Percentiles rank a stretch among this genome's conserved stretches.
Conservation (phyloP, 805 yeast species). For the Alloascoidea hylecoeti region DNA sequence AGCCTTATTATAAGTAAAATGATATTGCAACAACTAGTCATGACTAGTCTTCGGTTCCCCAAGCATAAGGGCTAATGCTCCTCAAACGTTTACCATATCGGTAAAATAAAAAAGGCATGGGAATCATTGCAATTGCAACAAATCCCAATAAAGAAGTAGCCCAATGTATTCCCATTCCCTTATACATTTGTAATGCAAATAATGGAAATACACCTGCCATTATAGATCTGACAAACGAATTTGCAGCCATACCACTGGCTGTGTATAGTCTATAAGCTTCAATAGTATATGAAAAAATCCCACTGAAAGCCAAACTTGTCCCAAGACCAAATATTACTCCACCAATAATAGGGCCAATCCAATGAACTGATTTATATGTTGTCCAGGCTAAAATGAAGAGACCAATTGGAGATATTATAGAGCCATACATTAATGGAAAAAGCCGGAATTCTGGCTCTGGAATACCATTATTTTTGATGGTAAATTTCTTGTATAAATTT, state of each 20-base stretch:
- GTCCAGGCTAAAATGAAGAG: constrained; percentile 50
- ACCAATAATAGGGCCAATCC: constrained; percentile 38
- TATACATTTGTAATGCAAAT: constrained; percentile 43
- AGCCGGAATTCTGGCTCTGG: constrained; percentile 44
- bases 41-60: no score
- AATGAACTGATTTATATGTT: constrained; percentile 30
- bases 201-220: constrained; percentile 46
- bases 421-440: constrained; percentile 44
- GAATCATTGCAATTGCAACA: constrained; percentile 38
- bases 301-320: constrained; percentile 26
- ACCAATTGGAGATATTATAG: constrained; percentile 35
- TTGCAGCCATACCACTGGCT: constrained; percentile 77
- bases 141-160: constrained; percentile 39
- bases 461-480: constrained; percentile 26
- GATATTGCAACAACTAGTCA: no score
- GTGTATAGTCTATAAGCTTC: constrained; percentile 34
- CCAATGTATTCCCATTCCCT: constrained; percentile 41
- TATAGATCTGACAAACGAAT: constrained; percentile 41
- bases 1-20: no score
- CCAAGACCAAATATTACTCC: constrained; percentile 27
- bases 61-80: constrained; percentile 43
- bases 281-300: constrained; percentile 23
- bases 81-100: constrained; percentile 39
- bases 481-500: constrained; percentile 25
- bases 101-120: constrained; percentile 52